phyloP scores from a whole-genome alignment of 768 basidiomycete genomes.

The Lenzites betulinus region DNA sequence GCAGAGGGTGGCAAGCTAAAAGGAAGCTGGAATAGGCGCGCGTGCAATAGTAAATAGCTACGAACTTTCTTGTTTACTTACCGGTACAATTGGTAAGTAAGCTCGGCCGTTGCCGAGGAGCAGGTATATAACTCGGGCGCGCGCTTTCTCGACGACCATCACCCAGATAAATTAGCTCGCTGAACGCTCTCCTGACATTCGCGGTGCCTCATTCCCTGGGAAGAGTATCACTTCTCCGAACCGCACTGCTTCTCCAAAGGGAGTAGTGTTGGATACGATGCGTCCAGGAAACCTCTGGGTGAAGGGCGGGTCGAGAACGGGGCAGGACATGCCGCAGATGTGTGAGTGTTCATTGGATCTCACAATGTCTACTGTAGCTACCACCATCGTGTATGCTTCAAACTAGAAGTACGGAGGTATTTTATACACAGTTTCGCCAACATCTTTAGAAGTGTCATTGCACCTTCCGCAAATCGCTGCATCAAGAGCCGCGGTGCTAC shows the following conservation, averaged over 20 bases:
- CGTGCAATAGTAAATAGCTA: no score
- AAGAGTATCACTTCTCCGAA: conserved; percentile 9
- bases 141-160: background rate
- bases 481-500: no score
- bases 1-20: no score
- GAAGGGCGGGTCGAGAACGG: conserved; percentile 15
- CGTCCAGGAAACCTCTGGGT: background rate
- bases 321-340: conserved; percentile 11
- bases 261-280: conserved; percentile 1
- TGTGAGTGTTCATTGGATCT: background rate
- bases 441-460: no score
- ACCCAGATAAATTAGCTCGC: conserved; percentile 22
- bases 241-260: conserved; percentile 6
- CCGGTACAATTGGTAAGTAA: no score
- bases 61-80: no score
- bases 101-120: background rate
- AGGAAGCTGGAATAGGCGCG: no score
- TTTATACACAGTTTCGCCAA: no score
- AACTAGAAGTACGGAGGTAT: no score
- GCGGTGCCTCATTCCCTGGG: conserved; percentile 24
- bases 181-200: conserved; percentile 15
- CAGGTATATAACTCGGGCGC: background rate
- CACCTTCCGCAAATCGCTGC: no score
- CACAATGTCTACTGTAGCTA: background rate
- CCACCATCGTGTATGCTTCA: no score